Percentiles rank a stretch among this genome's conserved stretches.
phyloP scores from a whole-genome alignment of 164 flowering plant species.

The Stephania japonica region DNA sequence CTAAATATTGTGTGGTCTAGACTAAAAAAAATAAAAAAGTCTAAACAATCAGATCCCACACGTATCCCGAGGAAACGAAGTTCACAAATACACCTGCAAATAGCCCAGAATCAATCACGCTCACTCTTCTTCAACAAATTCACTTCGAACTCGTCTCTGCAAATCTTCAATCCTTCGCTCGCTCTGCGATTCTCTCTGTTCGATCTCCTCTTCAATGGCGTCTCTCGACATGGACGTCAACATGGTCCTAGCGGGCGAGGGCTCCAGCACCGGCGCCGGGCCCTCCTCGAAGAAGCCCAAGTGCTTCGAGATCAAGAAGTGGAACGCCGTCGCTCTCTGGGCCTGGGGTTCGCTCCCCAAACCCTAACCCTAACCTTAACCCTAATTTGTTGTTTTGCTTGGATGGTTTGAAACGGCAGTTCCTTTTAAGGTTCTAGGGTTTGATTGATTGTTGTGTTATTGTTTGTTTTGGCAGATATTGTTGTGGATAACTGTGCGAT shows the following conservation, averaged over 20 bases:
- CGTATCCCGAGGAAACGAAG: no score
- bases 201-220: constrained; percentile 12
- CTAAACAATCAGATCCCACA: no score
- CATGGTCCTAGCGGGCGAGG: constrained; percentile 44
- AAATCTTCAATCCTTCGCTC: not conserved
- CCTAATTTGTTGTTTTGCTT: constrained; percentile 3
- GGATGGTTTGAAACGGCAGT: not conserved
- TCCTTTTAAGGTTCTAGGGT: not conserved
- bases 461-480: constrained; percentile 40
- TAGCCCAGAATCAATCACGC: not conserved
- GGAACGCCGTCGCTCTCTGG: constrained; percentile 86
- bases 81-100: not conserved
- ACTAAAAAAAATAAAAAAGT: no score
- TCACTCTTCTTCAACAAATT: not conserved
- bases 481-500: constrained; percentile 84
- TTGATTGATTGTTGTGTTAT: not conserved
- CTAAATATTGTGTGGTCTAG: no score
- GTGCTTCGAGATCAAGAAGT: constrained; percentile 78
- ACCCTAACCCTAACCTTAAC: constrained; percentile 28
- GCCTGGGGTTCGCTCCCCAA: constrained; percentile 56
- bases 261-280: constrained; percentile 20
- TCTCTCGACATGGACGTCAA: constrained; percentile 35
- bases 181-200: not conserved
- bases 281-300: constrained; percentile 54
- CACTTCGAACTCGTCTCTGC: not conserved